Base-by-base conservation (phyloP, 352 stramenopile species). In the Thraustochytrium striatum region DNA sequence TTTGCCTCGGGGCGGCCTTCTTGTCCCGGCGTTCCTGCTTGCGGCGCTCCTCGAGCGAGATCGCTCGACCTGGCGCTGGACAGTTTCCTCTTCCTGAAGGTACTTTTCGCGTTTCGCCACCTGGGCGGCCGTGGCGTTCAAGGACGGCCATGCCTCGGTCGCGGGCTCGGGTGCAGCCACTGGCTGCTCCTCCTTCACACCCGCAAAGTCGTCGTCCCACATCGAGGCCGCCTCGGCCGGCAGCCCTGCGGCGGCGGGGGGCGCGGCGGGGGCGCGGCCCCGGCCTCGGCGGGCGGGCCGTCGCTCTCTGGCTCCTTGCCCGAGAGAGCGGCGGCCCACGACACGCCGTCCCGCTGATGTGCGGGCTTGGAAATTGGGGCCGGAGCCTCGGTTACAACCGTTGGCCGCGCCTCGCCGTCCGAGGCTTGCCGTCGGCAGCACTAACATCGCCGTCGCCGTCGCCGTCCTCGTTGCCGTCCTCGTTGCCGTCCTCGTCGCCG, bases 121-220 rank as follows among this genome's bases (percentile, higher is more conserved):
- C 16, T 30, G 30, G 35, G 43, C 35, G 21, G 30, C 32, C 43
- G 65, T 32, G 25, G 44, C 44, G 7, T 68, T 43, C 16, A 75
- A 43, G 19, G 65, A 75, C 7, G 65, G 65, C 65, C 65, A 75
- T 21, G 35, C 50, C 50, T 75, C 65, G 13, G 25, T 30, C 5
- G 5, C 41, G 0, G 11, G 11, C 2, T 5, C 50, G 16, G 19
- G 11, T 36, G n/a, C 41, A n/a, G 21, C 38, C 32, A 25, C 43
- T 13, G 39, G 39, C 39, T 5, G 5, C 39, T 47, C 39, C 39
- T 47, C 39, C 39, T 47, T 13, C n/a, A 55, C 47, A 16, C 47
- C 47, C 33, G 5, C 65, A 70, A 75, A 75, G 35, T 75, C 65
- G 30, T 75, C 65, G 25, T 61, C 65, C 65, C 65, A 75, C 65